These are phyloP conservation scores for Pinus tabuliformis DNA, from an alignment of 75 land plant genomes.

Conservation along the genomic window DNA sequence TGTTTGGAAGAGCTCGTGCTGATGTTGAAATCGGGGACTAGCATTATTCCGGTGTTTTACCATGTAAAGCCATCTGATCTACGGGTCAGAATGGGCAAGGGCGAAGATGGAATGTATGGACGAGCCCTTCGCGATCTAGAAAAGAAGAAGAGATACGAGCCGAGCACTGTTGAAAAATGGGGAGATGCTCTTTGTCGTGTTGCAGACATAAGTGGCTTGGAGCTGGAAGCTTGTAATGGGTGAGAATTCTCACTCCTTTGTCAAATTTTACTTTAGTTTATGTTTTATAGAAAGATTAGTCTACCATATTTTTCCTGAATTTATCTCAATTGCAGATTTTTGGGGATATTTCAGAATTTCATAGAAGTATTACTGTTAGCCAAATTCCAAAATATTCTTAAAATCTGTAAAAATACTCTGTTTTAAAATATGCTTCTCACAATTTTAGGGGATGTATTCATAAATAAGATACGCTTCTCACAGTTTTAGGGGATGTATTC, in stretches of 20 bases:
- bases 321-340: no score
- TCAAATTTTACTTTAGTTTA: no score
- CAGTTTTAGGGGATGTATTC: no score
- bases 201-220: not conserved
- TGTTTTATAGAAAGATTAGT: not conserved
- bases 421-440: not conserved
- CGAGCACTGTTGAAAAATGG: not conserved
- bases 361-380: no score
- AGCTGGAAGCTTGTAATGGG: not conserved
- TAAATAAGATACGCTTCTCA: not conserved
- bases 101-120: not conserved
- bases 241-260: not conserved
- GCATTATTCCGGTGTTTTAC: not conserved
- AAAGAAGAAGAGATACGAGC: not conserved
- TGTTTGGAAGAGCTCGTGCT: slow-evolving; percentile 3
- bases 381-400: no score
- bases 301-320: no score
- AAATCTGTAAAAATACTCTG: not conserved
- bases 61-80: not conserved
- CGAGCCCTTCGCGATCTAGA: not conserved
- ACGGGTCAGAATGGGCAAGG: not conserved
- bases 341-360: no score
- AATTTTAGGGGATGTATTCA: no score
- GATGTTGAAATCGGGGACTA: slow-evolving; percentile 3
- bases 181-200: not conserved